These are phyloP conservation scores for Lavandula angustifolia DNA, from an alignment of 257 asterid species.

Conservation along the genomic window DNA sequence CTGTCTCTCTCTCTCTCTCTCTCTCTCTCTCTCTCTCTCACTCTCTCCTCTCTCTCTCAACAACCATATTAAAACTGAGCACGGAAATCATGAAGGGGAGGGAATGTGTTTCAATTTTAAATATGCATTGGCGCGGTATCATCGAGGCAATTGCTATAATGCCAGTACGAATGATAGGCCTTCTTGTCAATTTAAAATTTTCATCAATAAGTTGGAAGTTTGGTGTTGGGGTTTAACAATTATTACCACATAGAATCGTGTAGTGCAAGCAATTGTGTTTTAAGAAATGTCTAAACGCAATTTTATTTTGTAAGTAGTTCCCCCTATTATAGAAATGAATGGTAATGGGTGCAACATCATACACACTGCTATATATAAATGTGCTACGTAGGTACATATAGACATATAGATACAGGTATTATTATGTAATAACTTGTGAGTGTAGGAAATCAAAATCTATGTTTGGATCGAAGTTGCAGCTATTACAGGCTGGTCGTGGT, in stretches of 20 bases:
- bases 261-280: neutral
- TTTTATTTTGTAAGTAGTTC: neutral
- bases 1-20: no score
- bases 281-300: neutral
- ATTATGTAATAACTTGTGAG: neutral
- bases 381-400: no score
- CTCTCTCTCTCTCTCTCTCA: no score
- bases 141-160: no score
- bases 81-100: no score
- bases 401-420: neutral
- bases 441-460: no score
- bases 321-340: neutral
- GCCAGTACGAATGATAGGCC: neutral
- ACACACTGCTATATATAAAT: neutral
- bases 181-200: neutral
- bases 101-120: no score
- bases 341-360: neutral
- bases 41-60: no score
- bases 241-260: neutral
- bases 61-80: no score
- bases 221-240: neutral
- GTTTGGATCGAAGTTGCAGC: no score
- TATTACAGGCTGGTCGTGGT: no score
- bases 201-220: neutral
- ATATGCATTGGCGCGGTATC: no score